Conservation (phyloP, 2,329 filamentous ascomycete species). For the Cytospora mali region DNA sequence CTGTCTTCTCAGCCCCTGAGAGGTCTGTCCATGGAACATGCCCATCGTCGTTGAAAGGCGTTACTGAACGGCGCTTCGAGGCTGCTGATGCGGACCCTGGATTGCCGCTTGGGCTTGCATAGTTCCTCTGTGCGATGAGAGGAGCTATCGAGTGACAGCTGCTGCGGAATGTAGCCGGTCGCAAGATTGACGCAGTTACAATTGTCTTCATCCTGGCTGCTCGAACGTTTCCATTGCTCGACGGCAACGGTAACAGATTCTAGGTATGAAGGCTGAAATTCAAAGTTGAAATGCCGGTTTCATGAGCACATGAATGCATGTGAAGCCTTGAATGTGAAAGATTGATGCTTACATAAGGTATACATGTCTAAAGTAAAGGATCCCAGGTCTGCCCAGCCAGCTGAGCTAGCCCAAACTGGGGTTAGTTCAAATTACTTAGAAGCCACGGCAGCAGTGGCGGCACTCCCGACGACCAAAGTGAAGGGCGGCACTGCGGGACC, state of each 20-base stretch:
- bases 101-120: slow-evolving; percentile 49
- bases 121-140: slow-evolving; percentile 49
- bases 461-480: too few relatives aligned
- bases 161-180: slow-evolving; percentile 28
- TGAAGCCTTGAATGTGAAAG: neutral
- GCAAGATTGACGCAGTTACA: slow-evolving; percentile 24
- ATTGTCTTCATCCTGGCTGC: slow-evolving; percentile 28
- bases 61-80: slow-evolving; percentile 69
- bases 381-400: too few relatives aligned
- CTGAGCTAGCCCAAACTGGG: too few relatives aligned
- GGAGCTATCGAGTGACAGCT: slow-evolving; percentile 37
- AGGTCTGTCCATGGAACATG: slow-evolving; percentile 79
- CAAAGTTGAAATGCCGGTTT: neutral
- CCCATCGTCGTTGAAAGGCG: slow-evolving; percentile 84
- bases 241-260: neutral
- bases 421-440: slow-evolving; percentile 8
- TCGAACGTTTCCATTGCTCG: slow-evolving; percentile 26
- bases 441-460: slow-evolving; percentile 7
- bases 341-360: neutral
- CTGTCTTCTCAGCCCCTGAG: slow-evolving; percentile 74
- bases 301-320: neutral
- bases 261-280: neutral
- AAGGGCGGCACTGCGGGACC: neutral
- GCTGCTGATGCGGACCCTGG: slow-evolving; percentile 39
- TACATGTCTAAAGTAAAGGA: neutral